A percentile compares a stretch with the other conserved stretches of the same genome.
Evolutionary conservation across 352 stramenopile genomes (phyloP).

Genomic region (Pythium rishiriense): DNA sequence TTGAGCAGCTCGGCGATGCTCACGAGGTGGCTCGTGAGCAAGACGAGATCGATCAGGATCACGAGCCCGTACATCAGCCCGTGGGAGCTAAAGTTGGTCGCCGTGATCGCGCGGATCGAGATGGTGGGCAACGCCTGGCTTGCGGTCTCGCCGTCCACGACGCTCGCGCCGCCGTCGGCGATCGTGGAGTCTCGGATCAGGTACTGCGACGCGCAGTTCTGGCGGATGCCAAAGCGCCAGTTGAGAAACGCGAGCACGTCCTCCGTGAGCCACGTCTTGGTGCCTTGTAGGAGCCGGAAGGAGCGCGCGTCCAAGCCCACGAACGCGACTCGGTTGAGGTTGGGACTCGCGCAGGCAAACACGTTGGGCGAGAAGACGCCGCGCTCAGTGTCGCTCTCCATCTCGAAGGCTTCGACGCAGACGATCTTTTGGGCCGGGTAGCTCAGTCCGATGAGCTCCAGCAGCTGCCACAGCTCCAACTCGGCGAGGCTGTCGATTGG

Average conservation of each 20-base stretch:
- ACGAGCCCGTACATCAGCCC: conserved; percentile 23
- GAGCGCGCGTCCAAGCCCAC: conserved; percentile 37
- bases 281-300: conserved; percentile 34
- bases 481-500: conserved; percentile 12
- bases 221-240: conserved; percentile 41
- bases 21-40: conserved; percentile 23
- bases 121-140: not conserved
- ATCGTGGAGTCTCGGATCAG: not conserved
- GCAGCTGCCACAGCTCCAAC: conserved; percentile 31
- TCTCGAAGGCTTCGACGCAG: conserved; percentile 18
- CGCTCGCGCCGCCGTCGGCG: conserved; percentile 26
- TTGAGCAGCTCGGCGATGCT: conserved; percentile 25
- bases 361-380: conserved; percentile 7
- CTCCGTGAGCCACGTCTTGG: conserved; percentile 46
- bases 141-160: not conserved
- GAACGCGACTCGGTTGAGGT: conserved; percentile 28
- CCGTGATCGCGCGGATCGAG: conserved; percentile 16
- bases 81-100: conserved; percentile 23
- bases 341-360: conserved; percentile 47
- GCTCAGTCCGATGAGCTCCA: conserved; percentile 27
- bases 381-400: not conserved
- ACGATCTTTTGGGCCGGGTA: conserved; percentile 18
- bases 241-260: conserved; percentile 43
- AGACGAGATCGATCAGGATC: conserved; percentile 18
- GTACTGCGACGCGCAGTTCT: conserved; percentile 27